Evolutionary conservation across 2,329 filamentous ascomycete genomes (phyloP).

Genomic region (Fusarium dimerum): DNA sequence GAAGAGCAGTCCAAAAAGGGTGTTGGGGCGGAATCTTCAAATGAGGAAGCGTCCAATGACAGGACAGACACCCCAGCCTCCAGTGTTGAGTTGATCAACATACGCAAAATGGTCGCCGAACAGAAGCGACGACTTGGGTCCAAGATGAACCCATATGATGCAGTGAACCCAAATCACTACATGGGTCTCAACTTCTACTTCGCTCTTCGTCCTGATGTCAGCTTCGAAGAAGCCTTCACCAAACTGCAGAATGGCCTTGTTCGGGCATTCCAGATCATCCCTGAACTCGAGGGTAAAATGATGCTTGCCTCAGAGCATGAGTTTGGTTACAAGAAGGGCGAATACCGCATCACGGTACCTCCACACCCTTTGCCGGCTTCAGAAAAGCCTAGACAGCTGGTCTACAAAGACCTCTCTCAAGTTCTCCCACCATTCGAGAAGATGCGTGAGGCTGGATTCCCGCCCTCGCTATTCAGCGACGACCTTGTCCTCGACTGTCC

Average conservation of each 20-base stretch:
- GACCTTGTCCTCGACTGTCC: conserved; percentile 24
- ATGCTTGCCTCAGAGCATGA: conserved; percentile 31
- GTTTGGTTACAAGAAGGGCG: conserved; percentile 25
- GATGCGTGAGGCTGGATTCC: conserved; percentile 26
- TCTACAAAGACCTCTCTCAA: conserved; percentile 29
- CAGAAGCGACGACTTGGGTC: conserved; percentile 33
- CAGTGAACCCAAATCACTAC: conserved; percentile 33
- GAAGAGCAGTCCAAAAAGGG: conserved; percentile 1
- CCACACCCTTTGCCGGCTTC: conserved; percentile 7
- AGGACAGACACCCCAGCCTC: too few relatives aligned
- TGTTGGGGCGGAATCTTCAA: neutral
- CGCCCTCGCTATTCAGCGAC: conserved; percentile 30
- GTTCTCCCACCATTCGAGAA: conserved; percentile 28
- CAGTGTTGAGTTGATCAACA: conserved; percentile 38
- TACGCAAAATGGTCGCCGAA: conserved; percentile 17
- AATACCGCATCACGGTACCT: conserved; percentile 24
- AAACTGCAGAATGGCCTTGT: conserved; percentile 36
- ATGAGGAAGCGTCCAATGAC: too few relatives aligned
- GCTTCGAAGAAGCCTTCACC: conserved; percentile 32
- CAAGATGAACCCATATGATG: conserved; percentile 33
- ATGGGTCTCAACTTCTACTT: conserved; percentile 38
- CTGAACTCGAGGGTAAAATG: conserved; percentile 38
- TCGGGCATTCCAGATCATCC: conserved; percentile 37
- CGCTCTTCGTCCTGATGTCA: conserved; percentile 27
- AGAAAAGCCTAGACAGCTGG: conserved; percentile 12